Base-by-base conservation (phyloP, 805 yeast genomes). In the Yamadazyma olivae region DNA sequence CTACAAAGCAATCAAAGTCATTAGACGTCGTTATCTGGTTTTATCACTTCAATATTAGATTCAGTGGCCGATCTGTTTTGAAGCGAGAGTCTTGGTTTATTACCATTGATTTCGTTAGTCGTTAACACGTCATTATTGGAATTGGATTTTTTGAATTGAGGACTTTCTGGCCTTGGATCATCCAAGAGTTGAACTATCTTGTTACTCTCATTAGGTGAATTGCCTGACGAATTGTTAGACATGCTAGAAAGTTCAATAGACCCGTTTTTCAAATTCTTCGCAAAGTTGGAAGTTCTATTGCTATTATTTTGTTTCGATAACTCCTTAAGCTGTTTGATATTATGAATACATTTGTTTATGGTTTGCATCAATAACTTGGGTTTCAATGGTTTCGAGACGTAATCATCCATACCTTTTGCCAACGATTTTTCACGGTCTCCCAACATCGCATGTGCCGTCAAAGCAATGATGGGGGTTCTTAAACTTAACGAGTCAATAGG, bases 361-460 rank as follows among this genome's bases (percentile, higher is more conserved):
- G 95, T 87, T 60, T 87, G 95, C 54, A 86, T 78, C 54, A 87
- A 67, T 40, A 87, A 64, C 44, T 83, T 79, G 1, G 95, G 95
- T 53, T 87, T 88, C 59, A 87, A 69, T 1, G 96, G 96, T 57
- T 87, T 87, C 8, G 93, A 83, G 32, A 87, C 75, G 54, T 88
- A 87, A 56, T 88, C 96, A 59, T 87, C 95, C 96, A 87, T 87
- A 44, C 89, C 95, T 27, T 89, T 89, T 43, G 84, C 84, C 59
- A 87, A 67, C 41, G 95, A 86, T 49, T 83, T 73, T 54, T 87
- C 96, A 34, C 95, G 68, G 59, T 88, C 95, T 32, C 95, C 96
- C 65, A 87, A 70, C 96, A 87, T 88, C 3, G 96, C 96, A 58
- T 87, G 95, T 0, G 95, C 96, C 0, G 95, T 88, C 40, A 87